Conservation (phyloP, 2,329 filamentous ascomycete genomes). For the Penicillium capsulatum region DNA sequence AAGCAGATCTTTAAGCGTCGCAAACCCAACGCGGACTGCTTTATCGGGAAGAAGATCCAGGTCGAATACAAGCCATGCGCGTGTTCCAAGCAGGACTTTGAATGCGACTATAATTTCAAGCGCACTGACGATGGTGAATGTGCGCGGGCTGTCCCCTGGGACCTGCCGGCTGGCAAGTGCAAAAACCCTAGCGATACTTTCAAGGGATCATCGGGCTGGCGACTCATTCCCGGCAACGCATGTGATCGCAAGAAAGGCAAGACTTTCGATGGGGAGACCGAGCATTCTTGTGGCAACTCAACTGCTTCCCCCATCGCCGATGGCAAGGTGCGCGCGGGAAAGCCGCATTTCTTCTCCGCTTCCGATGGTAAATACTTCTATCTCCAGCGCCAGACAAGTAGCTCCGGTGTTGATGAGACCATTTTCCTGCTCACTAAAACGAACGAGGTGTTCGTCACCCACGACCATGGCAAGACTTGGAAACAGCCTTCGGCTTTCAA, state of each 20-base stretch:
- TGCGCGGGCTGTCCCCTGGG: slow-evolving; percentile 58
- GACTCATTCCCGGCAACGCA: slow-evolving; percentile 79
- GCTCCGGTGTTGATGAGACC: slow-evolving; percentile 66
- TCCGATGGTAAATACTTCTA: slow-evolving; percentile 62
- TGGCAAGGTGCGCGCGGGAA: slow-evolving; percentile 62
- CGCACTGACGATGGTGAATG: slow-evolving; percentile 66
- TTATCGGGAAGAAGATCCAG: slow-evolving; percentile 79
- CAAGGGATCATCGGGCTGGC: slow-evolving; percentile 82
- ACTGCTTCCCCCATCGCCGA: slow-evolving; percentile 49
- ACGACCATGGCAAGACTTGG: slow-evolving; percentile 89
- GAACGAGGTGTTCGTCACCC: slow-evolving; percentile 66
- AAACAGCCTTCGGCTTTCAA: slow-evolving; percentile 56
- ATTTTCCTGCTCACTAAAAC: slow-evolving; percentile 58
- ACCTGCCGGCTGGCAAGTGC: slow-evolving; percentile 68
- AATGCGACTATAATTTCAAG: slow-evolving; percentile 92
- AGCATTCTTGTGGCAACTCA: slow-evolving; percentile 70
- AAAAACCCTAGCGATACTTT: slow-evolving; percentile 68
- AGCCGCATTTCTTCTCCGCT: slow-evolving; percentile 58
- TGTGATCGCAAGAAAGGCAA: slow-evolving; percentile 60
- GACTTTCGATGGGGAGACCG: slow-evolving; percentile 67
- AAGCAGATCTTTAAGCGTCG: slow-evolving; percentile 81
- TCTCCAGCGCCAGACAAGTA: slow-evolving; percentile 69
- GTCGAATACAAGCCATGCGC: slow-evolving; percentile 72
- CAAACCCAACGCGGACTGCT: slow-evolving; percentile 84
- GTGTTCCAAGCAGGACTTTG: slow-evolving; percentile 80